Evolutionary conservation across 148 eudicot genomes (phyloP), one percentile per base, ranked within the genome.

Genomic region (Vaccinium macrocarpon): DNA sequence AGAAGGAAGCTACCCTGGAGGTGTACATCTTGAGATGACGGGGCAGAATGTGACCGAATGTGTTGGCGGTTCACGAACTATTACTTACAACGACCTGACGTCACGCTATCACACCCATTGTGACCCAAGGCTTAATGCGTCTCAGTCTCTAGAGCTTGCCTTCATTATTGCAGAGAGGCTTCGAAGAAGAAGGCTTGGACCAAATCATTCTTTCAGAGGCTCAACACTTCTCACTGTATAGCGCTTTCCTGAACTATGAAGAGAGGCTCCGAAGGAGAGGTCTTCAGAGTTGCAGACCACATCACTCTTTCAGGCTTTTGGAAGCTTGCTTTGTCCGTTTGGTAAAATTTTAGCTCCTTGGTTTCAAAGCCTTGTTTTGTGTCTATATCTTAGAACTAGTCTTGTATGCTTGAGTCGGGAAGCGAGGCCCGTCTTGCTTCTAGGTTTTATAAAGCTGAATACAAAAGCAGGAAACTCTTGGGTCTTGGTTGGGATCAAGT

Each of bases 1-100:
- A 90, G 97, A 94, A 90, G 97, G 97, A 84, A 94, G 97, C 90
- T 94, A 94, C 72, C 92, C 97, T 0, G 97, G 97, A 72, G 97
- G 97, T 46, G 90, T 94, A 74, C 97, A 94, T 89, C 88, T 94
- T 27, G 97, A 94, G 86, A 94, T 94, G 97, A 94, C 97, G 0
- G 97, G 97, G 49, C 94, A 92, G 84, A 91, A 94, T 84, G 97
- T 94, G 80, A 94, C 97, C 1, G 97, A 94, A 62, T 94, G 97
- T 85, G 92, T 94, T 18, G 95, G 97, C 77, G 97, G 97, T 70
- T 85, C 91, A n/a, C 90, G 90, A 62, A 91, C 95, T 27, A 91
- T 94, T 50, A 94, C 97, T 70, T 94, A 90, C 78, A 92, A 94
- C 74, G 95, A 94, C 82, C 87, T 94, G 80, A 90, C 93, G 90